These are phyloP conservation scores for Lavandula angustifolia DNA, from an alignment of 257 asterid genomes.

Conservation along the genomic window DNA sequence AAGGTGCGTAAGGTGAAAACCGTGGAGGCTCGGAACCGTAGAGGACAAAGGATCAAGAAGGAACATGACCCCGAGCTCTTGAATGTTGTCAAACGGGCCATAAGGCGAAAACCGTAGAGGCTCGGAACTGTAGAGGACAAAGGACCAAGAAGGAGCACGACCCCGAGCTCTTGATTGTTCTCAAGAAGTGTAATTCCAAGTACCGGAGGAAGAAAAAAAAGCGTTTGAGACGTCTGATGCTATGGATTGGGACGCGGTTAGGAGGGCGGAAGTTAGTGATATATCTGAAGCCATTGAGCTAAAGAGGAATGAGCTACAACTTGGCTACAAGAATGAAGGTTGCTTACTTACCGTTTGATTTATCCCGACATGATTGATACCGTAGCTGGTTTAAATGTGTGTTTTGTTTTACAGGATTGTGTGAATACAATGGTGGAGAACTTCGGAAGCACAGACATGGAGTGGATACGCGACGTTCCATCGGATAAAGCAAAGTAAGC, in stretches of 20 bases:
- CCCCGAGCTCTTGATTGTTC: background rate
- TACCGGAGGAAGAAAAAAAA: background rate
- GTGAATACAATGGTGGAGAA: slow-evolving; percentile 9
- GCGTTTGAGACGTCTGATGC: slow-evolving; percentile 6
- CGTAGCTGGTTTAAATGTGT: no score
- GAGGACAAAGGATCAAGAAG: background rate
- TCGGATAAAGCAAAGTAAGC: slow-evolving; percentile 31
- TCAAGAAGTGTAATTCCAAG: slow-evolving; percentile 4
- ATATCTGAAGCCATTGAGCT: slow-evolving; percentile 20
- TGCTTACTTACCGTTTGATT: no score
- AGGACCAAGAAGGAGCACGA: background rate
- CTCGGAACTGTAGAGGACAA: background rate
- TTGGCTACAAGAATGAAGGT: background rate
- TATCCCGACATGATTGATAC: no score
- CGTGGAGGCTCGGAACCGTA: no score
- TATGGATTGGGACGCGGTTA: slow-evolving; percentile 28
- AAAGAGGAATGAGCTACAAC: slow-evolving; percentile 25
- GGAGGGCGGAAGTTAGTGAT: slow-evolving; percentile 17
- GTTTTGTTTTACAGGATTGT: slow-evolving; percentile 12
- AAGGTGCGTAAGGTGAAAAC: no score
- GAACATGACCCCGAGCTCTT: background rate
- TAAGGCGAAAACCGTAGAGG: no score
- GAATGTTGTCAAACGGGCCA: slow-evolving; percentile 3
- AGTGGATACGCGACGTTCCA: slow-evolving; percentile 34
- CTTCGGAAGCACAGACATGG: slow-evolving; percentile 26